phyloP scores from a whole-genome alignment of 208 protist species.

The Wallacemonas sp. region DNA sequence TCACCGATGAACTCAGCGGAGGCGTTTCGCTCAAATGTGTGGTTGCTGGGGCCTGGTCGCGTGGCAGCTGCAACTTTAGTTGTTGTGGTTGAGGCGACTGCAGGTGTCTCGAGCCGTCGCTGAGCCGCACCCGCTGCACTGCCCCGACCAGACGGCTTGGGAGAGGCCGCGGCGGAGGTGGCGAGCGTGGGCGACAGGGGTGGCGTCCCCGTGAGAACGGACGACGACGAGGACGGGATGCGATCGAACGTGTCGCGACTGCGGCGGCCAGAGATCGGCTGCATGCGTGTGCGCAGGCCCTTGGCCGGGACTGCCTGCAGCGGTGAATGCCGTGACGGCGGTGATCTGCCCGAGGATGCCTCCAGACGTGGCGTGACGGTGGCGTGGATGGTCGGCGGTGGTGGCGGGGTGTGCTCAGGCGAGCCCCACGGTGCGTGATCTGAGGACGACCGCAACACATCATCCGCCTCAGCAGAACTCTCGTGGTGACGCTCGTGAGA shows the following conservation, averaged over 20 bases:
- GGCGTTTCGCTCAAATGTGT: too few relatives aligned
- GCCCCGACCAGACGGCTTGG: background rate
- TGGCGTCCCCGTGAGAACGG: background rate
- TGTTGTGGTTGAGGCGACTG: too few relatives aligned
- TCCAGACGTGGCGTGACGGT: constrained; percentile 3
- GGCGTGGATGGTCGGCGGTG: background rate
- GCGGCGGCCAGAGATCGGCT: background rate
- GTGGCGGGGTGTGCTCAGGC: background rate
- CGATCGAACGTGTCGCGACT: background rate
- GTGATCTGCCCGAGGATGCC: background rate
- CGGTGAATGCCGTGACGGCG: background rate
- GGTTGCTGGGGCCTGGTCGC: too few relatives aligned
- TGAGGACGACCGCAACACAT: background rate
- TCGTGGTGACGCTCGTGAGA: background rate
- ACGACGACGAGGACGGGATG: background rate
- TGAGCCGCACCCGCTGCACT: background rate
- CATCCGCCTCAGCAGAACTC: background rate
- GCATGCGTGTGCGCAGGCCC: constrained; percentile 5
- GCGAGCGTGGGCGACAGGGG: too few relatives aligned
- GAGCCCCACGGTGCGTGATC: too few relatives aligned
- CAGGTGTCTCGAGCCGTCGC: background rate
- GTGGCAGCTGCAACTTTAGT: too few relatives aligned
- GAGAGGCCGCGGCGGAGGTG: background rate
- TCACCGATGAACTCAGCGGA: too few relatives aligned
- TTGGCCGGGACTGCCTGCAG: background rate